Conservation (phyloP, 331 rosid genomes). For the Arachis monticola region DNA sequence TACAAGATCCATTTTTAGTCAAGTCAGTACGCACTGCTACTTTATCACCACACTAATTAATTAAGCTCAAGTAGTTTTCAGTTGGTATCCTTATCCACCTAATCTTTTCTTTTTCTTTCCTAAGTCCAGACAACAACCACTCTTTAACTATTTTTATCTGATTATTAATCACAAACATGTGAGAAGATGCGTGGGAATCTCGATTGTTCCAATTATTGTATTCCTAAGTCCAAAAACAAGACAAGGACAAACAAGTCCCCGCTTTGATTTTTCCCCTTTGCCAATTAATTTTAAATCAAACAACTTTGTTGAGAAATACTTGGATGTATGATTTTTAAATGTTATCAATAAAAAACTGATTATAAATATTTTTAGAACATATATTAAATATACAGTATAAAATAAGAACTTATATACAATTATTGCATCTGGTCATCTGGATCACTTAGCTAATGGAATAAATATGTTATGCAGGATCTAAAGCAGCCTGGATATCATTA, state of each 20-base stretch:
- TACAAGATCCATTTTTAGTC: not conserved
- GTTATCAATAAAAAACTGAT: too few species aligned
- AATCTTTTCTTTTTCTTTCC: not conserved
- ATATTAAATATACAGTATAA: too few species aligned
- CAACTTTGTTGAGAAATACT: not conserved
- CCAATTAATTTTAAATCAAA: constrained; percentile 21
- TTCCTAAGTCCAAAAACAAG: not conserved
- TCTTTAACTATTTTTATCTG: not conserved
- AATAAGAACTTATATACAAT: too few species aligned
- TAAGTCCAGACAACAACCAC: constrained; percentile 20
- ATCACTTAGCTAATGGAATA: too few species aligned
- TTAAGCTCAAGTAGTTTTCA: constrained; percentile 2
- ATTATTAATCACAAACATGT: constrained; percentile 22
- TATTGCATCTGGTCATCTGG: too few species aligned
- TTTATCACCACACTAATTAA: not conserved
- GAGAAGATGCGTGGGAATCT: constrained; percentile 30
- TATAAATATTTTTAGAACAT: too few species aligned
- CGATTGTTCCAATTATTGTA: constrained; percentile 5
- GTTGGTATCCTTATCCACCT: constrained; percentile 5
- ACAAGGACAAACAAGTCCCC: constrained; percentile 36
- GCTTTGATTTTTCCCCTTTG: not conserved
- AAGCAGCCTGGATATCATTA: too few species aligned
- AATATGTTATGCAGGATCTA: too few species aligned
- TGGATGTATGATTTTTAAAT: too few species aligned
- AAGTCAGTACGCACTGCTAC: too few species aligned